Base-by-base conservation (phyloP, 306 rosid species). In the Cajanus cajan region DNA sequence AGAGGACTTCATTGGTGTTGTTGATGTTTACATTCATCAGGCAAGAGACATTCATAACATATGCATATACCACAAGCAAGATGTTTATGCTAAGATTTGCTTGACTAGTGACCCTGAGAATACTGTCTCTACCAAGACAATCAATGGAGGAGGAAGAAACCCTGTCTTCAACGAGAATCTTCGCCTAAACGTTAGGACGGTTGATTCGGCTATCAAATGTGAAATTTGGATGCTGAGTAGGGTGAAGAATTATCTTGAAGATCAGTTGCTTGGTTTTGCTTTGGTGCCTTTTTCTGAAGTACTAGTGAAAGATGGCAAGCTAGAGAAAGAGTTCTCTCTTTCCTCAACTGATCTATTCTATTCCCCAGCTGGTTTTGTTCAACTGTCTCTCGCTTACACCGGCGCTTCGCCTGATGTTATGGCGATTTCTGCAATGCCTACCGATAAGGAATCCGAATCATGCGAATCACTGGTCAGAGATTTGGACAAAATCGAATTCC, bases 201-300 rank as follows among this genome's bases (percentile, higher is more conserved):
- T 87, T 18, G 97, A 90, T 7, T 80, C 94, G 40, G 82, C 89
- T 11, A 87, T 95, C 44, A 93, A 92, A 79, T 95, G 99, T 64
- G 99, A 95, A 90, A 86, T 95, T 47, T 95, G 98, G 98, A 95
- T 95, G 99, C 52, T 95, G 64, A 95, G 99, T 52, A 88, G 99
- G 87, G 99, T 95, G 54, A 90, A 80, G 87, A 95, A 95, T 73
- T 95, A 95, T 89, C 98, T 95, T n/a, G 93, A 95, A 83, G 99
- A 95, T 80, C 99, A 95, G 81, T 71, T 93, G 82, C 92, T 95
- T 68, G 99, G 99, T 40, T 93, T 95, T 84, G 91, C 97, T 78
- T 71, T 95, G 85, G 93, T 93, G 67, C 98, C 99, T 69, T 73
- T 93, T 41, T 89, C 94, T 8, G 95, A 92, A 76, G 90, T 92